Evolutionary conservation across 345 rosid species (phyloP).

Genomic region (Eucalyptus tenuipes): DNA sequence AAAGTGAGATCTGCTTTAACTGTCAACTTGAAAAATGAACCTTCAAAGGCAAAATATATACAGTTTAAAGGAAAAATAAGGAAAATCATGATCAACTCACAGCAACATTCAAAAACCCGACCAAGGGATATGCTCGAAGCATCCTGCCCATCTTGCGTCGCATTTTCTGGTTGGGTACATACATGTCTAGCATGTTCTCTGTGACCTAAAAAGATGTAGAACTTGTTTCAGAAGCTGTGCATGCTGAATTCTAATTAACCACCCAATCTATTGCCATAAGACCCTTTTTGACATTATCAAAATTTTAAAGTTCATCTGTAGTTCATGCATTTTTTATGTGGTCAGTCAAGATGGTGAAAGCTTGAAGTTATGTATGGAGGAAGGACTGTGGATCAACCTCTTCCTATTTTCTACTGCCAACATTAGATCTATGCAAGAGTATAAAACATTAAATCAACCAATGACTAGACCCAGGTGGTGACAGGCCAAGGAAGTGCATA

Average conservation of each 20-base stretch:
- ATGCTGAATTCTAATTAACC: background rate
- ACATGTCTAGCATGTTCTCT: background rate
- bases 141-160: slow-evolving; percentile 6
- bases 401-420: background rate
- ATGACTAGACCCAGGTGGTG: background rate
- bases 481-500: background rate
- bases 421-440: background rate
- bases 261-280: background rate
- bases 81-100: slow-evolving; percentile 40
- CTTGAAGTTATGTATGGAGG: background rate
- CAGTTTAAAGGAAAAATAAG: background rate
- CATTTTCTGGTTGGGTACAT: background rate
- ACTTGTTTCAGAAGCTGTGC: background rate
- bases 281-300: background rate
- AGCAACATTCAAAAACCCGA: slow-evolving; percentile 71
- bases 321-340: background rate
- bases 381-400: background rate
- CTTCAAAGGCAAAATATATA: background rate
- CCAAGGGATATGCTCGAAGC: slow-evolving; percentile 35
- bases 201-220: background rate
- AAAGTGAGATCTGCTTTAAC: background rate
- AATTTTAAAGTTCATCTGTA: background rate
- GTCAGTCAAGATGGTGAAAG: background rate
- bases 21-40: background rate
- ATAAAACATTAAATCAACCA: background rate